Conservation (phyloP, 139 green algal species). For the Coelastrella sp. region DNA sequence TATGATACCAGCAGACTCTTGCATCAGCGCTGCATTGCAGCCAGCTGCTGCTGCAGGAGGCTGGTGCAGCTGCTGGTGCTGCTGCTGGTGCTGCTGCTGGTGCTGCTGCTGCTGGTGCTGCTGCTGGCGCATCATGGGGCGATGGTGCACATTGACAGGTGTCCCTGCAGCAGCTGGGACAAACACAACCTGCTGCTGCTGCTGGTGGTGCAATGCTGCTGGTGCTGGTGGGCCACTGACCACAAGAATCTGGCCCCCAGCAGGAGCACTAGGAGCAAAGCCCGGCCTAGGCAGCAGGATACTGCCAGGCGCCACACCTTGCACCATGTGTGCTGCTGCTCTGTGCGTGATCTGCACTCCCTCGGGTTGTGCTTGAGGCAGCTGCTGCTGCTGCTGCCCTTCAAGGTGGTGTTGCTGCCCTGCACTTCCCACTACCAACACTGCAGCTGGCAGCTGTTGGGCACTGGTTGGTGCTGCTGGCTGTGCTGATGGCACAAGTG, state of each 20-base stretch:
- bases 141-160: background rate
- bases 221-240: background rate
- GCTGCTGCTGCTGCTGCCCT: conserved; percentile 4
- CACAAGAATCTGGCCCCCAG: background rate
- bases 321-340: background rate
- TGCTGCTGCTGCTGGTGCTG: background rate
- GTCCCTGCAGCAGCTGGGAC: background rate
- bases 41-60: background rate
- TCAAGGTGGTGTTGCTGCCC: background rate
- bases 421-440: background rate
- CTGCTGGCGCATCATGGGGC: background rate
- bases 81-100: background rate
- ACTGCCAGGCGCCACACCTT: background rate
- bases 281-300: background rate
- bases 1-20: background rate
- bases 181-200: background rate
- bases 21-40: background rate
- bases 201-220: background rate
- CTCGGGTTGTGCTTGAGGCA: background rate
- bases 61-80: background rate
- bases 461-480: conserved; percentile 5
- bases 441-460: background rate
- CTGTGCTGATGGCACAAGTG: background rate
- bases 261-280: background rate
- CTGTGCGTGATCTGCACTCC: background rate